These are phyloP conservation scores for Schwanniomyces vanrijiae DNA, from an alignment of 805 yeast species.

Conservation along the genomic window DNA sequence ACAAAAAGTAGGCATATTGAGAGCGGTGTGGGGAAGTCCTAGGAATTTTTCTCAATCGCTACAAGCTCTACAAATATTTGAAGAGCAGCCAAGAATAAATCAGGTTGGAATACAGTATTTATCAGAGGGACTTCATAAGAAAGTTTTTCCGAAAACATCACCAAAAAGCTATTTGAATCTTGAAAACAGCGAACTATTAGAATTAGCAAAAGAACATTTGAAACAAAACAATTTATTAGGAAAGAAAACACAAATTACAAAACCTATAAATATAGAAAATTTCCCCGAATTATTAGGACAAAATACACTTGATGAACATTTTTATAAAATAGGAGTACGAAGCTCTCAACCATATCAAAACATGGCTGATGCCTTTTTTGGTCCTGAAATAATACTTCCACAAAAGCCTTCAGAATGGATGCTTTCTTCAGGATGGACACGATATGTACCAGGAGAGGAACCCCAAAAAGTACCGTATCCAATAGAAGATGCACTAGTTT, in stretches of 20 bases:
- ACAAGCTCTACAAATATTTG: not conserved
- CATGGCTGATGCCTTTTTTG: slow-evolving; percentile 46
- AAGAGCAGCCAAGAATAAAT: slow-evolving; percentile 57
- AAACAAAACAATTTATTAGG: slow-evolving; percentile 67
- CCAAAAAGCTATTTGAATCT: slow-evolving; percentile 26
- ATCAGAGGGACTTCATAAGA: slow-evolving; percentile 55
- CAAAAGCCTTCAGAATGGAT: slow-evolving; percentile 53
- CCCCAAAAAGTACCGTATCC: slow-evolving; percentile 71
- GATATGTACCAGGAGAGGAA: slow-evolving; percentile 55
- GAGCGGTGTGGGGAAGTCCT: not conserved
- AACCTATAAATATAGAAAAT: slow-evolving; percentile 55
- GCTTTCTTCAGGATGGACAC: slow-evolving; percentile 74
- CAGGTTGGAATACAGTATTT: slow-evolving; percentile 82
- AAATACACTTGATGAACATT: slow-evolving; percentile 78
- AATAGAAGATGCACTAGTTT: slow-evolving; percentile 66
- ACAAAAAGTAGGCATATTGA: not conserved
- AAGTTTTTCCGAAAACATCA: slow-evolving; percentile 52
- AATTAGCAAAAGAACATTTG: slow-evolving; percentile 62
- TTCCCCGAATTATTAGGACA: slow-evolving; percentile 76
- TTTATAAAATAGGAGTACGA: slow-evolving; percentile 62
- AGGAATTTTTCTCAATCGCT: not conserved
- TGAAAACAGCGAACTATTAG: slow-evolving; percentile 34
- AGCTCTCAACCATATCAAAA: slow-evolving; percentile 61
- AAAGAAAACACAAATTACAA: slow-evolving; percentile 61
- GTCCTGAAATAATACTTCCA: slow-evolving; percentile 26